Evolutionary conservation across 1,284 basidiomycete genomes (phyloP).

Genomic region (Naganishia cerealis): DNA sequence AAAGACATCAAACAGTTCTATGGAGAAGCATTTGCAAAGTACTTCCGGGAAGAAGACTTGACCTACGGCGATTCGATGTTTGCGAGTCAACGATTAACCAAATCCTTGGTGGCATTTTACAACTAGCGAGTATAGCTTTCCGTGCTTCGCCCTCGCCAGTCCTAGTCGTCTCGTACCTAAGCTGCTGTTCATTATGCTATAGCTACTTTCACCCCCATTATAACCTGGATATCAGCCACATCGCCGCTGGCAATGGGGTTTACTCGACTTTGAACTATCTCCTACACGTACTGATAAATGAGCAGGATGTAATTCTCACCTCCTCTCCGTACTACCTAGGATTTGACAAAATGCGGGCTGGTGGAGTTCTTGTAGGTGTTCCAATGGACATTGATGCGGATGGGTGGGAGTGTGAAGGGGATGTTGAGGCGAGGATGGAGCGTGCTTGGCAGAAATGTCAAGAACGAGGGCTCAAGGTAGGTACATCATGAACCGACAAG

Average conservation of each 20-base stretch:
- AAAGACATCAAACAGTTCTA: conserved; percentile 45
- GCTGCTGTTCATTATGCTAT: not conserved
- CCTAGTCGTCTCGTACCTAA: not conserved
- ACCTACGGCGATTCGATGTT: conserved; percentile 52
- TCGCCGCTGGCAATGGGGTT: conserved; percentile 43
- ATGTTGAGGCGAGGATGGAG: conserved; percentile 30
- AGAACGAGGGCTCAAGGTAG: conserved; percentile 34
- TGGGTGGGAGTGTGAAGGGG: conserved; percentile 28
- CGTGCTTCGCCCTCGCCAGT: too few species aligned
- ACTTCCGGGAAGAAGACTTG: conserved; percentile 44
- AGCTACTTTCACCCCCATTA: conserved; percentile 37
- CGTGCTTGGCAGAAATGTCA: conserved; percentile 22
- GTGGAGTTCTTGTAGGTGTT: conserved; percentile 39
- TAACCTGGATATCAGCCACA: conserved; percentile 40
- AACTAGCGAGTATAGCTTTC: conserved; percentile 40
- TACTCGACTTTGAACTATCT: conserved; percentile 46
- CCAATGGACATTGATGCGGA: conserved; percentile 29
- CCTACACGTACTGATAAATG: conserved; percentile 41
- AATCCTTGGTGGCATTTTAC: conserved; percentile 45
- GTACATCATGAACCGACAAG: not conserved
- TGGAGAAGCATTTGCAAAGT: conserved; percentile 42
- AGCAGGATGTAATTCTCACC: conserved; percentile 44
- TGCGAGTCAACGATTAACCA: conserved; percentile 49
- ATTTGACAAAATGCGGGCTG: conserved; percentile 40
- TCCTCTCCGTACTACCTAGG: conserved; percentile 47